A percentile compares a stretch with the other conserved stretches of the same genome.
Conservation (phyloP, 2,329 filamentous ascomycete species). For the Bipolaris sorokiniana region DNA sequence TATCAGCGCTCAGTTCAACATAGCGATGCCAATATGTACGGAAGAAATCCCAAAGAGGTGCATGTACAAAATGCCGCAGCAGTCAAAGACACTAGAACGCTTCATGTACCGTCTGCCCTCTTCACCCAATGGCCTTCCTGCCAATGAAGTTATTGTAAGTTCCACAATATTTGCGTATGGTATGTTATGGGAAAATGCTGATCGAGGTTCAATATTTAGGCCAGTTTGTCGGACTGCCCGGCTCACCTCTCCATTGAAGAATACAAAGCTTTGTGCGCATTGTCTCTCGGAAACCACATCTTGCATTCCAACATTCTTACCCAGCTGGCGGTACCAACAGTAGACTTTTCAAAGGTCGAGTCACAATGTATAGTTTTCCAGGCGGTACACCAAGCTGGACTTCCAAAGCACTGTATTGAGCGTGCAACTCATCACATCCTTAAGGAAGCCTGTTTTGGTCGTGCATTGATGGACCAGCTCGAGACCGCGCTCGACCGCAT, state of each 20-base stretch:
- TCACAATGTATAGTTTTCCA: constrained; percentile 59
- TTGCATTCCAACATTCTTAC: constrained; percentile 10
- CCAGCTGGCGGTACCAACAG: constrained; percentile 47
- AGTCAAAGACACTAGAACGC: constrained; percentile 45
- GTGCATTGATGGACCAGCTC: constrained; percentile 24
- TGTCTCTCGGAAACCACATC: constrained; percentile 57
- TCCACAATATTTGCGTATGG: constrained; percentile 38
- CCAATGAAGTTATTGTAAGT: constrained; percentile 61
- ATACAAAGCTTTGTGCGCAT: constrained; percentile 58
- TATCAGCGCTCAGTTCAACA: constrained; percentile 22
- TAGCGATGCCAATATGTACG: constrained; percentile 10
- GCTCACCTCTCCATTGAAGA: constrained; percentile 58
- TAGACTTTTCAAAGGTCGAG: constrained; percentile 54
- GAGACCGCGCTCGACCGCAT: constrained; percentile 16
- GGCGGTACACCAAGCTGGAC: constrained; percentile 57
- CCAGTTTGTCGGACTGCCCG: constrained; percentile 52
- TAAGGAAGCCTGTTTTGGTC: constrained; percentile 43
- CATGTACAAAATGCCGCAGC: constrained; percentile 50
- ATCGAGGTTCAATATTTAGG: not conserved
- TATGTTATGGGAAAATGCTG: not conserved
- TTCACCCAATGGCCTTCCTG: constrained; percentile 33
- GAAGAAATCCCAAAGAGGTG: constrained; percentile 39
- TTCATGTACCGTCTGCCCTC: constrained; percentile 50
- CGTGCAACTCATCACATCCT: constrained; percentile 50
- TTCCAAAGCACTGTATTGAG: constrained; percentile 21